Evolutionary conservation across 2,329 filamentous ascomycete species (phyloP).

Genomic region (Aspergillus puulaauensis): DNA sequence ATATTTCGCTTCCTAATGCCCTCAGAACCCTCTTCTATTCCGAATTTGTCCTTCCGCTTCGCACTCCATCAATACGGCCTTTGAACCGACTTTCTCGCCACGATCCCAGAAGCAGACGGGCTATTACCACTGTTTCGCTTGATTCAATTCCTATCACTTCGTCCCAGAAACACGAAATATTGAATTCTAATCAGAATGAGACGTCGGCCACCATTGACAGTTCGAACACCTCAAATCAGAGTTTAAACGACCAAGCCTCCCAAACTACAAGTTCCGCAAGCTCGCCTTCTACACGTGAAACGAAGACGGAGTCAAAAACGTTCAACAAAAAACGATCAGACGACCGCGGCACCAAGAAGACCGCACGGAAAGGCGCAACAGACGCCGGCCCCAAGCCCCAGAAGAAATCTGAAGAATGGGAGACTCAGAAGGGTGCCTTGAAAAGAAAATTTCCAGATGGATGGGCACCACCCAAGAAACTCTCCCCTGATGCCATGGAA

Average conservation of each 20-base stretch:
- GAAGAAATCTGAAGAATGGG: conserved; percentile 60
- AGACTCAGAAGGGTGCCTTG: conserved; percentile 71
- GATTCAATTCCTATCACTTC: not conserved
- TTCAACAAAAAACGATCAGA: not conserved
- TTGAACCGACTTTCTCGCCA: conserved; percentile 2
- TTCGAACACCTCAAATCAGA: not conserved
- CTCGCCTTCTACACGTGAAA: not conserved
- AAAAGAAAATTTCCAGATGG: conserved; percentile 73
- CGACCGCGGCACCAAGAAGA: not conserved
- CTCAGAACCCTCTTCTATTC: conserved; percentile 26
- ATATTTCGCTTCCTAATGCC: conserved; percentile 24
- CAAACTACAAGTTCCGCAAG: not conserved
- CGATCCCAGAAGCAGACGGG: conserved; percentile 1
- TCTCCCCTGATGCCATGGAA: conserved; percentile 90
- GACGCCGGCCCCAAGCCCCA: conserved; percentile 12
- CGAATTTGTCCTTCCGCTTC: conserved; percentile 18
- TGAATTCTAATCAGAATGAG: not conserved
- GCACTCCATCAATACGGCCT: conserved; percentile 7
- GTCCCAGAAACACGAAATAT: not conserved
- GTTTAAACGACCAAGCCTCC: not conserved
- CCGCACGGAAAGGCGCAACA: not conserved
- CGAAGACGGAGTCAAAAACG: not conserved
- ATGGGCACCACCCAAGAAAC: conserved; percentile 79
- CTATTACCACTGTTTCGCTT: conserved; percentile 1
- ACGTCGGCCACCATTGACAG: not conserved